phyloP scores from a whole-genome alignment of 306 rosid species.

The Trifolium subterraneum region DNA sequence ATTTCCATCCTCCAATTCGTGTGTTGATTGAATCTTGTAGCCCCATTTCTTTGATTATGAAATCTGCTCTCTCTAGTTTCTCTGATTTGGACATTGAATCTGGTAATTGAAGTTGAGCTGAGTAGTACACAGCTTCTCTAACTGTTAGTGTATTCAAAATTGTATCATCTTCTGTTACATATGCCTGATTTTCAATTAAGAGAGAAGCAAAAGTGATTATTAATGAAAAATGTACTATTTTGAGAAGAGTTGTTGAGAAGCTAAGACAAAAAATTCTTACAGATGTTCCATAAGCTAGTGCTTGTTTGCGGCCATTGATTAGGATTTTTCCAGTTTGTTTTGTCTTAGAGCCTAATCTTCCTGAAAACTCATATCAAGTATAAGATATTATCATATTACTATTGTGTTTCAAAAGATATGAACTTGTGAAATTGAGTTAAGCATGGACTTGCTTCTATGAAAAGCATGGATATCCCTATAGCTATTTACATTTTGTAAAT shows the following conservation, averaged over 20 bases:
- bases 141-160: constrained; percentile 38
- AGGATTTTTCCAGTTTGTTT: neutral
- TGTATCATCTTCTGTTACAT: constrained; percentile 38
- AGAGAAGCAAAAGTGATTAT: neutral
- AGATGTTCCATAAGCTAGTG: neutral
- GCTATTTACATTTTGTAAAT: neutral
- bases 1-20: neutral
- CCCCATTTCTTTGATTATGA: neutral
- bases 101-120: constrained; percentile 45
- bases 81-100: neutral
- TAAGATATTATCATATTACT: neutral
- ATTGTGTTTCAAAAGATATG: neutral
- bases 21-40: neutral
- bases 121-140: constrained; percentile 40
- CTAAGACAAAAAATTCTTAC: neutral
- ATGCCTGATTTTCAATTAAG: neutral
- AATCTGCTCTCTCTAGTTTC: neutral
- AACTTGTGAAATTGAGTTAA: neutral
- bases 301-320: neutral
- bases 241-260: neutral
- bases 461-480: neutral
- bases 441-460: neutral
- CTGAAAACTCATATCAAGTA: neutral
- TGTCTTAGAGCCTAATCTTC: neutral
- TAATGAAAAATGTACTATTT: neutral